Evolutionary conservation across 441 rosid species (phyloP).

Genomic region (Populus hybrid): DNA sequence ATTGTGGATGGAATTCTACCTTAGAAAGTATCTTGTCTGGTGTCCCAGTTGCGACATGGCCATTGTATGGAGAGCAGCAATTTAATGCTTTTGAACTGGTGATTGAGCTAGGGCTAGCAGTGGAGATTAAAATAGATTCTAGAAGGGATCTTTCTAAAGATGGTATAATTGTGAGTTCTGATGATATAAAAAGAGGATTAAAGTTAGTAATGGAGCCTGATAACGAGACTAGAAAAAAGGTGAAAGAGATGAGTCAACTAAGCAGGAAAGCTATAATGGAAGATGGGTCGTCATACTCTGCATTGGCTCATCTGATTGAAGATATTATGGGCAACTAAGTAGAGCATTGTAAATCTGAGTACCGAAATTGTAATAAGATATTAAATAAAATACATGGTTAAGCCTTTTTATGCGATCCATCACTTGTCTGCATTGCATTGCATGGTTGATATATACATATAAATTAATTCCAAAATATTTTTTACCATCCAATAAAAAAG

Average conservation of each 20-base stretch:
- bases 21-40: slow-evolving; percentile 45
- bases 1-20: slow-evolving; percentile 8
- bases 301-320: slow-evolving; percentile 12
- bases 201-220: slow-evolving; percentile 30
- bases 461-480: too few relatives aligned
- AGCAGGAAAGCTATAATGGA: slow-evolving; percentile 31
- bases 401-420: too few relatives aligned
- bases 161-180: slow-evolving; percentile 15
- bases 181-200: slow-evolving; percentile 39
- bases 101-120: slow-evolving; percentile 38
- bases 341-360: neutral
- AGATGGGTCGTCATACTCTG: slow-evolving; percentile 39
- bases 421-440: too few relatives aligned
- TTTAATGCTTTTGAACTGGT: slow-evolving; percentile 41
- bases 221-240: slow-evolving; percentile 23
- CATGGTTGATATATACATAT: too few relatives aligned
- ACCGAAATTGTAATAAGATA: neutral
- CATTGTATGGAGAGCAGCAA: slow-evolving; percentile 48
- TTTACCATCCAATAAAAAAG: too few relatives aligned
- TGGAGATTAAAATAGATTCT: slow-evolving; percentile 38
- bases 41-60: slow-evolving; percentile 46
- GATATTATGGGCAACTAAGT: slow-evolving; percentile 7
- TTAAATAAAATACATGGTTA: too few relatives aligned
- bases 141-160: slow-evolving; percentile 2
- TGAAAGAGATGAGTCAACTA: slow-evolving; percentile 33